These are phyloP conservation scores for Yamadazyma phyllophila DNA, from an alignment of 805 yeast genomes.

Conservation along the genomic window DNA sequence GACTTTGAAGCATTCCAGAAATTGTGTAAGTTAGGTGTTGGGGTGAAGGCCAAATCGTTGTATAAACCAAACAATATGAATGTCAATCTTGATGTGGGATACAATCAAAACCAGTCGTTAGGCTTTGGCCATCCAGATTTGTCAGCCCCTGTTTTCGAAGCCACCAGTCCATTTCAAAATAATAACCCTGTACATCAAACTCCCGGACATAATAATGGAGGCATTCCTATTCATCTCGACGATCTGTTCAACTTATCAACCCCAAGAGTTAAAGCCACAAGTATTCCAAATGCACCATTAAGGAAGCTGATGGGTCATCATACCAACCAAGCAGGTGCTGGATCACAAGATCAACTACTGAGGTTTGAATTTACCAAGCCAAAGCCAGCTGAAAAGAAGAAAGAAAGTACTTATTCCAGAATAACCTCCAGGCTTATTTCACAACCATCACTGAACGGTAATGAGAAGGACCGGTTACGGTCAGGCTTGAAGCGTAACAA, in stretches of 20 bases:
- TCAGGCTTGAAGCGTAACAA: slow-evolving; percentile 21
- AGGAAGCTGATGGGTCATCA: slow-evolving; percentile 22
- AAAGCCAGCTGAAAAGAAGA: slow-evolving; percentile 22
- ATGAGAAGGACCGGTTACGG: slow-evolving; percentile 10
- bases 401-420: slow-evolving; percentile 39
- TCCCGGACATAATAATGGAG: background rate
- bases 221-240: slow-evolving; percentile 6
- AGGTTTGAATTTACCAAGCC: slow-evolving; percentile 34
- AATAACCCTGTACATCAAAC: slow-evolving; percentile 2
- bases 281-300: slow-evolving; percentile 38
- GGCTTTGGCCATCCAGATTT: background rate
- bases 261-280: slow-evolving; percentile 23
- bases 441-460: slow-evolving; percentile 27
- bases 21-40: slow-evolving; percentile 68
- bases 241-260: slow-evolving; percentile 22
- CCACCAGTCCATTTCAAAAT: slow-evolving; percentile 6
- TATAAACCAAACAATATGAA: slow-evolving; percentile 28
- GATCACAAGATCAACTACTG: background rate
- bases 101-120: background rate
- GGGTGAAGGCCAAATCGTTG: slow-evolving; percentile 57
- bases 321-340: background rate
- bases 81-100: background rate
- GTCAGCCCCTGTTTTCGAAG: background rate
- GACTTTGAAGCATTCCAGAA: slow-evolving; percentile 85
- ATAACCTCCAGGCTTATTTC: slow-evolving; percentile 48